Evolutionary conservation across 2,329 filamentous ascomycete genomes (phyloP), one percentile per base, ranked within the genome.

Genomic region (Penicillium concentricum): DNA sequence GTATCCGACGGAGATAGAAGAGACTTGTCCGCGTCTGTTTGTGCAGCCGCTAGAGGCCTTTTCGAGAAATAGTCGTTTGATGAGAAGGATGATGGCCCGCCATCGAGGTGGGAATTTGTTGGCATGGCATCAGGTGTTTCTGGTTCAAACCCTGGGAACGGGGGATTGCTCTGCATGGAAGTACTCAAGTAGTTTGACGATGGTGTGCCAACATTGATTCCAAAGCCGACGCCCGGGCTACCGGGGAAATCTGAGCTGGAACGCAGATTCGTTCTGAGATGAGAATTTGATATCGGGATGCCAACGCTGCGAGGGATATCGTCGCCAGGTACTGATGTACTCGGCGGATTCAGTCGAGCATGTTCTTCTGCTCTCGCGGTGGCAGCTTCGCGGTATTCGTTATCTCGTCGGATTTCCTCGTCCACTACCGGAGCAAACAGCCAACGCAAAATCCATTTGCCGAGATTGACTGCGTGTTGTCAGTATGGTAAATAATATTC

Each of bases 401-500:
- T 86, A 68, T 99, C 94, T 51, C 91, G 85, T 62, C 84, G 87
- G 64, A 96, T 89, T 72, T 97, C 91, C 72, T 97, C 92, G 59
- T 96, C 90, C 52, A 99, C 89, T 41, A 97, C 80, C 54, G 89
- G 89, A 10, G 88, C 87, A 76, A 99, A 99, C 0, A 99, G 82
- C 73, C 97, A 96, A 34, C 94, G 86, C 58, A 99, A 78, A 44
- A 97, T 86, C 94, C 94, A 99, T 79, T 96, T 96, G 9, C 94
- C 94, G 44, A 97, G 85, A 69, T 96, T 97, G 73, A 97, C 90
- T 94, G 18, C 24, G 20, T n/a, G 37, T 41, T 20, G 26, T 54
- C 13, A 47, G 50, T 41, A 38, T 15, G 32, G 10, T 28, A 24
- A 24, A 20, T 5, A 30, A 26, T 12, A 2, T 16, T 1, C 8